Evolutionary conservation across 1,139 yeast genomes (phyloP).

Genomic region (Meyerozyma athensensis): DNA sequence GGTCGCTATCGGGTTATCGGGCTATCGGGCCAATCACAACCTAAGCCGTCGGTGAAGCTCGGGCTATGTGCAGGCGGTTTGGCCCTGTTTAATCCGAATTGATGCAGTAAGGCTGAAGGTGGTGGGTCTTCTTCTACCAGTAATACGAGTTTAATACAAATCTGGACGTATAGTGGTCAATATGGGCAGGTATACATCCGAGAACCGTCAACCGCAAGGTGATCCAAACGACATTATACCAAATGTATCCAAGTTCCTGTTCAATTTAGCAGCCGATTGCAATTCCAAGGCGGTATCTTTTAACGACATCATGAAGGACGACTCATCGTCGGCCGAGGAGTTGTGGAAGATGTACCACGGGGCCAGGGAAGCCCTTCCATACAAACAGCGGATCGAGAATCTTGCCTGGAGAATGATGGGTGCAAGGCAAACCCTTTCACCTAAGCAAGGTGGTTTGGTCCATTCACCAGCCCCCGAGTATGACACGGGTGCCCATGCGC

Average conservation of each 20-base stretch:
- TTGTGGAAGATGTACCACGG: conserved; percentile 79
- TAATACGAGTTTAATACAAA: too few species aligned
- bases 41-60: background rate
- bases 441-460: conserved; percentile 4
- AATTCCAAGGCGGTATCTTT: background rate
- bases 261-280: conserved; percentile 1
- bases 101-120: too few species aligned
- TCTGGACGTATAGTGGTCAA: too few species aligned
- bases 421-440: conserved; percentile 35
- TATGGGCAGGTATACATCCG: too few species aligned
- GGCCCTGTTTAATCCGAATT: too few species aligned
- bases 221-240: too few species aligned
- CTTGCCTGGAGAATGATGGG: conserved; percentile 85
- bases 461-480: conserved; percentile 11
- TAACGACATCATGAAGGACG: conserved; percentile 12
- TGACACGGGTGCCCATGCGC: conserved; percentile 10
- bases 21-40: conserved; percentile 1
- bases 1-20: background rate
- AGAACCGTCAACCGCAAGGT: too few species aligned
- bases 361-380: conserved; percentile 76
- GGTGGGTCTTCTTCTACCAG: too few species aligned
- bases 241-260: conserved; percentile 1
- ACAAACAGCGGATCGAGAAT: conserved; percentile 71
- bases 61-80: background rate
- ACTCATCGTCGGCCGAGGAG: conserved; percentile 47